Percentiles rank a stretch among this genome's conserved stretches.
Evolutionary conservation across 441 rosid species (phyloP).

Genomic region (Adansonia rubrostipa): DNA sequence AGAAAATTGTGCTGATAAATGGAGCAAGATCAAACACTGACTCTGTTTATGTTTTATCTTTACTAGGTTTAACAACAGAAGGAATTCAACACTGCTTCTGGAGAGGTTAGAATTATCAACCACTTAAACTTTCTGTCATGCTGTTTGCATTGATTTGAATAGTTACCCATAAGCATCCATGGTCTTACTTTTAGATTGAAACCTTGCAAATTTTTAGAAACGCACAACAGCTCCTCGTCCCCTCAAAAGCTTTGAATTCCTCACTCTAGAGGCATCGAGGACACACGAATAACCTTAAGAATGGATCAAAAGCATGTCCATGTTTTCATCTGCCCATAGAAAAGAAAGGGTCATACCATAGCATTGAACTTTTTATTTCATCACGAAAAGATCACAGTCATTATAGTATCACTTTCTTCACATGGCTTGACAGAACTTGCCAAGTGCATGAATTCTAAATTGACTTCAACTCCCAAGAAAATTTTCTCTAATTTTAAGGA

Average conservation of each 20-base stretch:
- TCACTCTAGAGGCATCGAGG: neutral
- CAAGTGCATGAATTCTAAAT: neutral
- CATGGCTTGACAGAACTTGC: constrained; percentile 8
- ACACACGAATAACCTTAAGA: constrained; percentile 19
- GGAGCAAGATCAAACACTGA: constrained; percentile 10
- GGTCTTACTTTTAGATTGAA: constrained; percentile 10
- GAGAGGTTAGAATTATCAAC: constrained; percentile 42
- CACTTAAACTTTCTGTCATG: constrained; percentile 18
- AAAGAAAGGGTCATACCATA: neutral
- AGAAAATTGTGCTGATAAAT: constrained; percentile 12
- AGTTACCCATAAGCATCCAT: neutral
- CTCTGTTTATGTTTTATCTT: constrained; percentile 13
- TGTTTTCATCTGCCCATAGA: neutral
- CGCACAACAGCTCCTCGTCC: neutral
- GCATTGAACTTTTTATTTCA: neutral
- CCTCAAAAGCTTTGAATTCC: constrained; percentile 7
- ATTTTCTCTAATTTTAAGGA: constrained; percentile 3
- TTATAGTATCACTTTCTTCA: constrained; percentile 18
- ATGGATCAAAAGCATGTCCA: constrained; percentile 3
- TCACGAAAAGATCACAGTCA: constrained; percentile 4
- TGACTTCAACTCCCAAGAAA: neutral
- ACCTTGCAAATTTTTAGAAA: constrained; percentile 14
- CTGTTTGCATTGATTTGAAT: constrained; percentile 25
- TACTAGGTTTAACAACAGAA: constrained; percentile 58
- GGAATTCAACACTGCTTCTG: constrained; percentile 63